phyloP scores from a whole-genome alignment of 2,329 filamentous ascomycete genomes.

The Botrytis fragariae region DNA sequence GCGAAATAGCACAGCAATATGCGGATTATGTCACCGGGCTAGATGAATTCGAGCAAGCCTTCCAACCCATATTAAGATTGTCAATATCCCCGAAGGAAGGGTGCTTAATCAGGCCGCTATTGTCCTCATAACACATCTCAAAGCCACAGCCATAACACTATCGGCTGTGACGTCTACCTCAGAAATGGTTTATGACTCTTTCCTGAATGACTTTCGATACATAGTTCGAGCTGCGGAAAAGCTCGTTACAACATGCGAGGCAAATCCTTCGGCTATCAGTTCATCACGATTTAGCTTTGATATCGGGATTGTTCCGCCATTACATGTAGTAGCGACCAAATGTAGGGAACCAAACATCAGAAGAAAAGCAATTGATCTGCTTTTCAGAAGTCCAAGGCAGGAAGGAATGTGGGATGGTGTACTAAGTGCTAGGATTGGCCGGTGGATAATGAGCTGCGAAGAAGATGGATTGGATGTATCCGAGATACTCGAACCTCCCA shows the following conservation, averaged over 20 bases:
- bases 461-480: constrained; percentile 32
- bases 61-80: constrained; percentile 30
- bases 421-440: constrained; percentile 31
- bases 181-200: constrained; percentile 35
- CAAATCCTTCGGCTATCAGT: constrained; percentile 27
- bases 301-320: constrained; percentile 60
- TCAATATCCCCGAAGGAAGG: constrained; percentile 28
- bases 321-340: constrained; percentile 66
- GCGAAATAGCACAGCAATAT: constrained; percentile 25
- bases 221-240: constrained; percentile 28
- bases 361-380: constrained; percentile 58
- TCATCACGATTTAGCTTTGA: constrained; percentile 58
- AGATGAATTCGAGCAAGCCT: constrained; percentile 30
- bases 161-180: constrained; percentile 26
- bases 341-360: constrained; percentile 58
- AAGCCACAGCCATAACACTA: constrained; percentile 28
- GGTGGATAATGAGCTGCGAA: constrained; percentile 33
- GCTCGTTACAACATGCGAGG: constrained; percentile 23
- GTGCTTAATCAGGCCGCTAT: constrained; percentile 31
- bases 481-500: not conserved
- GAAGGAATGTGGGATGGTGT: constrained; percentile 66
- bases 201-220: constrained; percentile 29
- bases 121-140: constrained; percentile 21
- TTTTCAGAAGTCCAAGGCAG: constrained; percentile 56
- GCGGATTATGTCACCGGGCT: constrained; percentile 25